Base-by-base conservation (phyloP, 768 basidiomycete genomes). In the Mrakia frigida region DNA sequence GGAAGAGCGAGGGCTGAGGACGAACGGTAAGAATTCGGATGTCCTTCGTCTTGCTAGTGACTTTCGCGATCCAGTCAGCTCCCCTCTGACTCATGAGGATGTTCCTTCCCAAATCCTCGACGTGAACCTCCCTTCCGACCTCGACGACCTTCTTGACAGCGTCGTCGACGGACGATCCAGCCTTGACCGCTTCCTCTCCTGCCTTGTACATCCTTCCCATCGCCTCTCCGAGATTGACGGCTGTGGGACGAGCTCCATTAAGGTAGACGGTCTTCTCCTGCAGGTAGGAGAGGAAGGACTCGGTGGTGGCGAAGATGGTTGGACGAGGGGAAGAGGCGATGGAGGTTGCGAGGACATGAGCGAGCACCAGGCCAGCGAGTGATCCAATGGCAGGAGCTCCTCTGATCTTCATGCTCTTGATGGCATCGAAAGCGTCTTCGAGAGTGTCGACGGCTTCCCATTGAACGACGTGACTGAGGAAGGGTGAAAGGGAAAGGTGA, bases 321-420 rank as follows among this genome's bases (percentile, higher is more conserved):
- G 90, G 90, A 2, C 79, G 74, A 0, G 88, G 85, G 1, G 85
- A 82, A 16, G 84, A 82, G 31, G 84, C 79, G 59, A 91, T 83
- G 10, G 87, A 88, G 6, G 85, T 85, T 6, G 88, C 86, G 63
- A 94, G 87, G 79, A 90, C 84, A 21, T 88, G 86, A 0, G 91
- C 88, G 73, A 96, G 85, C 0, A 91, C 88, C 21, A 89, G 9
- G 94, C 95, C 18, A 98, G 88, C 0, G 94, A 93, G 0, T 91
- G 56, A 56, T 56, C 56, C 95, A 63, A 98, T 98, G 25, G 95
- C 96, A 1, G 95, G 95, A 6, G 95, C 96, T 7, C 95, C 95
- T 68, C 96, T 90, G 79, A 91, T 91, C 88, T 94, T 95, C 95
- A 98, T 98, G 23, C 90, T 87, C 84, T 93, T 95, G 84, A 98